Base-by-base conservation (phyloP, 805 yeast genomes). In the Jamesozyma hellenica region DNA sequence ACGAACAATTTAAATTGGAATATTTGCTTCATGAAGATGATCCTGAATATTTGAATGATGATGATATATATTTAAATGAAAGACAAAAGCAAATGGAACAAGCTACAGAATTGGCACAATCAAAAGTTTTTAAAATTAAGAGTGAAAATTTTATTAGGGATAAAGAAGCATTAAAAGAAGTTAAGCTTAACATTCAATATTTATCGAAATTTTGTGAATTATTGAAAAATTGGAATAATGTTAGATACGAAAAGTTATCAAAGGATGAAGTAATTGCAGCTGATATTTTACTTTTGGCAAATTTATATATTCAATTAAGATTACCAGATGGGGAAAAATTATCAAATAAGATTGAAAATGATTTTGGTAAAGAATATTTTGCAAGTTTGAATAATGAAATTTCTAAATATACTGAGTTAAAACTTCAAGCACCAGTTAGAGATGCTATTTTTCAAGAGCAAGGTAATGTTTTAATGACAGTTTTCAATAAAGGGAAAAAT, bases 401-500 rank as follows among this genome's bases (percentile, higher is more conserved):
- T 1, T 30, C 47, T 8, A 23, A 28, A 3, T 41, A 43, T 34
- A 40, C 31, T 7, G 26, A 35, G 4, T 19, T 35, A 11, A 41
- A 34, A 9, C 33, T 41, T 11, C 12, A 16, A 10, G 29, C 43
- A 8, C 6, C 25, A 3, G 10, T 29, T 23, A 31, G 40, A 21
- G 7, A 15, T 2, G 43, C 63, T 10, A 29, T 34, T 6, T 56
- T 58, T 32, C 41, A 28, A 11, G 63, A 58, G 37, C 55, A 52
- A 40, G 59, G 60, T 16, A 58, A 56, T 38, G 39, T 50, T n/a
- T 16, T 50, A 17, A 56, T 48, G 54, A 46, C 61, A 1, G 11
- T 52, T 12, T 52, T 46, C 36, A 43, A 52, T 34, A 42, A 35
- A 17, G 32, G 31, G 14, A 21, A 21, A 21, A 21, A 21, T 21